These are phyloP conservation scores for Podila verticillata DNA, from an alignment of 192 early-diverging fungal genomes.

Conservation along the genomic window DNA sequence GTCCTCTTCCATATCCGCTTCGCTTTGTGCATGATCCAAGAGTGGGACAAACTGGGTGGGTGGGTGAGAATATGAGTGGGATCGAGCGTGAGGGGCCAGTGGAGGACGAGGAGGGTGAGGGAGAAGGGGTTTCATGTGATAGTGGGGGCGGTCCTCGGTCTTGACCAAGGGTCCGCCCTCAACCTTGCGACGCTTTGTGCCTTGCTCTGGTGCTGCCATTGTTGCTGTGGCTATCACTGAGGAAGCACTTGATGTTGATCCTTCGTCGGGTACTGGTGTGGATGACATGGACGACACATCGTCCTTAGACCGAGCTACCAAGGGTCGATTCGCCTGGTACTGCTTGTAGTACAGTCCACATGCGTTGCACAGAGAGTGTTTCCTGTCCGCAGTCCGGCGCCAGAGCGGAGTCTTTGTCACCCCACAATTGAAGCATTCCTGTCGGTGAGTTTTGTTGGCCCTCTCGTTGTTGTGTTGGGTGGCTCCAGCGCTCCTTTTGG, in stretches of 20 bases:
- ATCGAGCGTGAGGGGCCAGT: not conserved
- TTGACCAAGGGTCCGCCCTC: constrained; percentile 10
- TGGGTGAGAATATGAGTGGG: not conserved
- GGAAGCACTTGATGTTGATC: not conserved
- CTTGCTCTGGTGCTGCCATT: constrained; percentile 4
- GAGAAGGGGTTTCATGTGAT: constrained; percentile 32
- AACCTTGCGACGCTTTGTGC: constrained; percentile 26
- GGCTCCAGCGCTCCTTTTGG: not conserved
- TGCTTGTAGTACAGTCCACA: constrained; percentile 97
- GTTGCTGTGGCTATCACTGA: constrained; percentile 1
- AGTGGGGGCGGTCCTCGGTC: not conserved
- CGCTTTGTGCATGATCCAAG: not conserved
- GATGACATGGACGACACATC: not conserved
- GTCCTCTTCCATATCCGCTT: not conserved
- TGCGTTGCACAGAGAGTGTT: constrained; percentile 92
- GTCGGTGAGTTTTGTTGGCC: constrained; percentile 17
- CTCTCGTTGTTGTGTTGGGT: not conserved
- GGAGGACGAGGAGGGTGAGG: constrained; percentile 21
- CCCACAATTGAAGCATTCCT: constrained; percentile 74
- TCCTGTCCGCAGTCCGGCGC: constrained; percentile 80
- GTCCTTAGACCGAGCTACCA: constrained; percentile 41
- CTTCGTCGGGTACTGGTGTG: not conserved
- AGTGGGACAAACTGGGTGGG: not conserved
- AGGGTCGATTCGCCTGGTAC: constrained; percentile 84
- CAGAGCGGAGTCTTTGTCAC: constrained; percentile 92